Evolutionary conservation across 2,329 filamentous ascomycete genomes (phyloP).

Genomic region (Herpomyces periplanetae): DNA sequence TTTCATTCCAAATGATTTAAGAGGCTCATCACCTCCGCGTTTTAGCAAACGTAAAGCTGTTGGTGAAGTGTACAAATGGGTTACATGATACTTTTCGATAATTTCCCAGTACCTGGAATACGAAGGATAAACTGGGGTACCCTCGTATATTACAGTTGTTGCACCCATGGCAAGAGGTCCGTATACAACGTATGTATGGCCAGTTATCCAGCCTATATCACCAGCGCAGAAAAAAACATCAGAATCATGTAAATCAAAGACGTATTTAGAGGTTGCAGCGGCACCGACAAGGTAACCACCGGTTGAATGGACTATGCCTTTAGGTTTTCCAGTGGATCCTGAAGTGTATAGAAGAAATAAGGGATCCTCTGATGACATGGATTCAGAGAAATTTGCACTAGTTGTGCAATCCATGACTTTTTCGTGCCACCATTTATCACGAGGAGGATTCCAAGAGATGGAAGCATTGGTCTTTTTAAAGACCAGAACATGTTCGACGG

Average conservation of each 20-base stretch:
- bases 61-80: conserved; percentile 90
- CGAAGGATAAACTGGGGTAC: conserved; percentile 80
- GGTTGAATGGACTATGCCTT: conserved; percentile 94
- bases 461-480: conserved; percentile 83
- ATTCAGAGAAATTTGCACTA: conserved; percentile 60
- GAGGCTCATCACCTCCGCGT: conserved; percentile 68
- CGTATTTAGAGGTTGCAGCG: conserved; percentile 79
- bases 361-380: conserved; percentile 71
- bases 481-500: conserved; percentile 47
- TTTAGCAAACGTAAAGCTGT: conserved; percentile 74
- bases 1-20: conserved; percentile 61
- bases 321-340: conserved; percentile 87
- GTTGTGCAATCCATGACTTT: conserved; percentile 84
- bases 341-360: conserved; percentile 94
- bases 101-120: conserved; percentile 98
- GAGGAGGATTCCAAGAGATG: conserved; percentile 51
- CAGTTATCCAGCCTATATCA: conserved; percentile 82
- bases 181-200: conserved; percentile 57
- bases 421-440: conserved; percentile 95
- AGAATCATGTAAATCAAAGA: conserved; percentile 81
- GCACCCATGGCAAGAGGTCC: conserved; percentile 71
- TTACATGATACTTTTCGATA: conserved; percentile 70
- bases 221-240: no score
- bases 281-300: conserved; percentile 78
- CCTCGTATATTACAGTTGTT: conserved; percentile 83